These are phyloP conservation scores for Piper longum DNA, from an alignment of 164 flowering plant genomes.

Conservation along the genomic window DNA sequence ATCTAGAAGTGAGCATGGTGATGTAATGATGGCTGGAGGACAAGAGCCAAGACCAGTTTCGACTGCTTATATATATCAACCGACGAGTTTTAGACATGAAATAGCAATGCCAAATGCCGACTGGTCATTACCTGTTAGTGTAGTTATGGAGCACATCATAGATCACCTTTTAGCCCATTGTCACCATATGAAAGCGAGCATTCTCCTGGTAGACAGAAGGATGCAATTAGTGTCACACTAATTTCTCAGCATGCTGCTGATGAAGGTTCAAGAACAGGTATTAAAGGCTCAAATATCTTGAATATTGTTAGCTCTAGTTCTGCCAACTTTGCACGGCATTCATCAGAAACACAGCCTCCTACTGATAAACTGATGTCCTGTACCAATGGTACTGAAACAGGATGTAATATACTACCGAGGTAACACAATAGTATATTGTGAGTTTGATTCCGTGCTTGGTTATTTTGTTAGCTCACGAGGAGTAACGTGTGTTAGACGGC, in stretches of 20 bases:
- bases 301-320: constrained; percentile 27
- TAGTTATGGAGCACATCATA: constrained; percentile 26
- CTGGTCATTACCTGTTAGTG: constrained; percentile 25
- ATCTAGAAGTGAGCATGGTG: constrained; percentile 35
- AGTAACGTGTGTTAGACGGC: constrained; percentile 32
- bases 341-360: constrained; percentile 20
- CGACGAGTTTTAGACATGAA: constrained; percentile 28
- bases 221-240: constrained; percentile 35
- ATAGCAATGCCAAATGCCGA: constrained; percentile 45
- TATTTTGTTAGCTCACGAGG: constrained; percentile 34
- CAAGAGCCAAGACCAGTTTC: constrained; percentile 38
- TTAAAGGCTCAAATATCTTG: constrained; percentile 64
- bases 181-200: constrained; percentile 34
- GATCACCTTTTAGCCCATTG: constrained; percentile 33
- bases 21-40: constrained; percentile 34
- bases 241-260: constrained; percentile 76
- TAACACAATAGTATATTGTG: constrained; percentile 5
- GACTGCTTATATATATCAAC: constrained; percentile 29
- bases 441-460: neutral
- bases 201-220: constrained; percentile 37
- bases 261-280: constrained; percentile 97
- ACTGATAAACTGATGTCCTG: constrained; percentile 31
- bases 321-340: constrained; percentile 20
- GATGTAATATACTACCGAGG: constrained; percentile 34
- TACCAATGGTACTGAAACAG: constrained; percentile 27